Base-by-base conservation (phyloP, 331 rosid genomes). In the Malus hybrid region DNA sequence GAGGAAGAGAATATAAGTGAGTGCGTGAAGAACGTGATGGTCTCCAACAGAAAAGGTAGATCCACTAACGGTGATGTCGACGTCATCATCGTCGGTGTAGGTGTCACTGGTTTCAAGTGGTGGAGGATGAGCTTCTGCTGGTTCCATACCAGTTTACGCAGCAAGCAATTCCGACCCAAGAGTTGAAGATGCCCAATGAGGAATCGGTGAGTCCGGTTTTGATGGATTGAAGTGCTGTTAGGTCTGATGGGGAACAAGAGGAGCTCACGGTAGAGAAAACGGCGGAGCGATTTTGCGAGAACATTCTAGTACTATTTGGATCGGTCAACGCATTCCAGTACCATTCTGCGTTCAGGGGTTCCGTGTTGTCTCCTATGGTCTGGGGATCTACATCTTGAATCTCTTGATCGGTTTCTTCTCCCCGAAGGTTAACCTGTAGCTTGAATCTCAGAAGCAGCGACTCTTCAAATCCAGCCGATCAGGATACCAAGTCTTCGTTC, bases 91-190 rank as follows among this genome's bases (percentile, higher is more conserved):
- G 24, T 24, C 24, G 24, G 24, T 24, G 24, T 1, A 1, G 24
- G 24, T 24, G 24, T 24, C 24, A 24, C 24, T 24, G 24, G 24
- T 24, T 24, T 1, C 1, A 24, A 24, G 24, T 24, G 24, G 24
- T 1, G 24, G 24, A 24, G 24, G 24, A 24, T 24, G 24, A 24
- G 24, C 24, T 24, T 24, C 24, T 24, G 24, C 86, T 86, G 9
- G 91, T 80, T 63, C 97, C 97, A 82, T 91, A 84, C 97, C 97
- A 94, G 74, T 86, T 78, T 15, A 46, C 42, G 82, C 97, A 93
- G 65, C 93, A 87, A 74, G 88, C 79, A 6, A 73, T 66, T 66
- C 93, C 92, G 28, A 81, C 72, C 98, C 97, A 93, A 0, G 90
- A 63, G 42, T 81, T 55, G 83, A 94, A 94, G 79, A 94, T 81